Conservation (phyloP, 192 early-diverging fungal genomes). For the Oehlia diaphana region DNA sequence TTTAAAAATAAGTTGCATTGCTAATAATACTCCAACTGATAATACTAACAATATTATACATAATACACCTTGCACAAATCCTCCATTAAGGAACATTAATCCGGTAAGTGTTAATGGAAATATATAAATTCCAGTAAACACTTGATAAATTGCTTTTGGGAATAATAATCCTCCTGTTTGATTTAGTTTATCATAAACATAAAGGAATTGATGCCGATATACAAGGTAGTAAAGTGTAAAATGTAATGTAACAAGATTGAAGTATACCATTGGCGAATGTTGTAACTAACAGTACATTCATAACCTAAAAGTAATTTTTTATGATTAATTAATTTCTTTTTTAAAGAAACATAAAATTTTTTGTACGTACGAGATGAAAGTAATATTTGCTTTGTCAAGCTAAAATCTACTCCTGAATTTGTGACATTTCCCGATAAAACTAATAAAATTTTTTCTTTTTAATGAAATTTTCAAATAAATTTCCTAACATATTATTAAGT, state of each 20-base stretch:
- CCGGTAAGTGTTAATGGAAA: conserved; percentile 72
- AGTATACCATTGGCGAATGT: conserved; percentile 70
- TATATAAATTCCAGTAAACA: conserved; percentile 70
- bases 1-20: not conserved
- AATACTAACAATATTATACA: not conserved
- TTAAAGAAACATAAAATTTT: no score
- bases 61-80: conserved; percentile 40
- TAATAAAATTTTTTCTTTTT: not conserved
- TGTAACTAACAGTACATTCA: conserved; percentile 79
- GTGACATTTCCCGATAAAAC: conserved; percentile 49
- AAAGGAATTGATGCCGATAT: conserved; percentile 81
- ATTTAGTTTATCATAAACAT: conserved; percentile 62
- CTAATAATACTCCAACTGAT: not conserved
- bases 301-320: conserved; percentile 44
- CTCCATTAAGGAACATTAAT: conserved; percentile 63
- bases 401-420: not conserved
- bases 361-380: conserved; percentile 66
- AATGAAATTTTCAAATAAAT: not conserved
- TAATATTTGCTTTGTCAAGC: conserved; percentile 60
- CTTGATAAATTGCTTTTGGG: conserved; percentile 59
- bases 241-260: conserved; percentile 58
- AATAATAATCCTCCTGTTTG: conserved; percentile 66
- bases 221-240: conserved; percentile 73
- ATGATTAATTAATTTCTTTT: no score
- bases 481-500: not conserved